These are phyloP conservation scores for Blastobotrys petasosporus DNA, from an alignment of 1,139 yeast genomes.

Conservation along the genomic window DNA sequence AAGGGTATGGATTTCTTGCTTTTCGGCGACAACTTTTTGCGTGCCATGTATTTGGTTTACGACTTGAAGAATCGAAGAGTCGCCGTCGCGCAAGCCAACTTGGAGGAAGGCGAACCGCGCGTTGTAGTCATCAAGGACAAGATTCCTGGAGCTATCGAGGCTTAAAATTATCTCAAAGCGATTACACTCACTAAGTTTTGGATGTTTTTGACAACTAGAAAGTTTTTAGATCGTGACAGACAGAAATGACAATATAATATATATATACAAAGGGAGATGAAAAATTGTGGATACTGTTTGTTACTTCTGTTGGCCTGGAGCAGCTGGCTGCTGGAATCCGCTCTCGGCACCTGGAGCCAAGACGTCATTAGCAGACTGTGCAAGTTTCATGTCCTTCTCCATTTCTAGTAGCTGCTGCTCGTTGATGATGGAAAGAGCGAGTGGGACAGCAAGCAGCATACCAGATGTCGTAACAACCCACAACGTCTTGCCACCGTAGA, in stretches of 20 bases:
- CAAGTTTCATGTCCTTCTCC: constrained; percentile 87
- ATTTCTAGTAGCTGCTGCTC: constrained; percentile 92
- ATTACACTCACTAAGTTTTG: not conserved
- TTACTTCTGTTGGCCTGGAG: constrained; percentile 9
- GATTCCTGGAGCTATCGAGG: constrained; percentile 22
- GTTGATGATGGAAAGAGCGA: constrained; percentile 79
- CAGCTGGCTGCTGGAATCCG: constrained; percentile 40
- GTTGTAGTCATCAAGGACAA: constrained; percentile 29
- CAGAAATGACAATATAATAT: not conserved
- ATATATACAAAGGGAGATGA: constrained; percentile 5
- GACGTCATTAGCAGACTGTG: constrained; percentile 78
- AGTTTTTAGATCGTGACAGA: not conserved
- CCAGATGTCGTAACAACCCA: constrained; percentile 86
- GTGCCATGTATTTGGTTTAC: constrained; percentile 50
- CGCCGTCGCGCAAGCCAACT: constrained; percentile 46
- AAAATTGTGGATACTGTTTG: not conserved
- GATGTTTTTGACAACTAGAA: not conserved
- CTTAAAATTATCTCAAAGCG: not conserved
- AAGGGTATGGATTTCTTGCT: constrained; percentile 30
- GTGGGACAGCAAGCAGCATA: constrained; percentile 85
- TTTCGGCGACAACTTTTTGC: constrained; percentile 48
- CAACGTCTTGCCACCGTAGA: constrained; percentile 64
- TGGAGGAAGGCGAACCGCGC: constrained; percentile 22
- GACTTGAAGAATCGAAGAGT: constrained; percentile 48
- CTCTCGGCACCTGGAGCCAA: constrained; percentile 69